Conservation (phyloP, 2,329 filamentous ascomycete genomes). For the Colletotrichum lentis region DNA sequence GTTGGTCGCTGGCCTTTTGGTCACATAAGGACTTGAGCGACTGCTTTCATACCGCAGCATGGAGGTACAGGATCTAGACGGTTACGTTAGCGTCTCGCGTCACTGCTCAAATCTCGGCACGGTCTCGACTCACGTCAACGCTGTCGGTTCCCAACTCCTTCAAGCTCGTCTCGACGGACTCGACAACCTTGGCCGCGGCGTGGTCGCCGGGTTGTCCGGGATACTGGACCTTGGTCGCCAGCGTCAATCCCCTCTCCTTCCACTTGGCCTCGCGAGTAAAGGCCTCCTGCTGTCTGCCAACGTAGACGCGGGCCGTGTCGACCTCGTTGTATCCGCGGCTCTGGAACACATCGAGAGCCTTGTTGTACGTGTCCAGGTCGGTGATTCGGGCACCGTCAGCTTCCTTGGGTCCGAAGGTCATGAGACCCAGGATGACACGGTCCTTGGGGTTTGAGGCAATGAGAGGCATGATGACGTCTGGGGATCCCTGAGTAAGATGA, state of each 20-base stretch:
- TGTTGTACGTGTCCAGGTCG: slow-evolving; percentile 70
- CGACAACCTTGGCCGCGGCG: slow-evolving; percentile 68
- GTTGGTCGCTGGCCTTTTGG: neutral
- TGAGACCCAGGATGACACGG: slow-evolving; percentile 82
- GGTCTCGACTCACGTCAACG: slow-evolving; percentile 65
- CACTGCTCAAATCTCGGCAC: neutral
- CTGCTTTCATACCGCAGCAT: slow-evolving; percentile 67
- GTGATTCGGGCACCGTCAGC: slow-evolving; percentile 75
- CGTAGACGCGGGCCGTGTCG: slow-evolving; percentile 82
- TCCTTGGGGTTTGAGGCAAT: slow-evolving; percentile 59
- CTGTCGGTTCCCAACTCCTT: slow-evolving; percentile 75
- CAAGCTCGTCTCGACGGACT: slow-evolving; percentile 72
- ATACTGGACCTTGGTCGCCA: slow-evolving; percentile 81
- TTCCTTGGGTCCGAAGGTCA: slow-evolving; percentile 80
- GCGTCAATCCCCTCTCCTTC: slow-evolving; percentile 78
- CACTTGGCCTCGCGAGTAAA: slow-evolving; percentile 79
- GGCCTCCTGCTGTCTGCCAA: slow-evolving; percentile 77
- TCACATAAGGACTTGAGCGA: neutral
- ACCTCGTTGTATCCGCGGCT: slow-evolving; percentile 83
- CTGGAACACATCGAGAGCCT: slow-evolving; percentile 78
- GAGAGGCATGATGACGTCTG: slow-evolving; percentile 55
- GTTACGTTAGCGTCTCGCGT: slow-evolving; percentile 7
- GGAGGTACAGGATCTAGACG: slow-evolving; percentile 73
- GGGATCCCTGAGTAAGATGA: slow-evolving; percentile 20
- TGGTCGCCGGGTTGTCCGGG: slow-evolving; percentile 68